phyloP scores from a whole-genome alignment of 768 basidiomycete genomes.

The Phylloporus sp. region DNA sequence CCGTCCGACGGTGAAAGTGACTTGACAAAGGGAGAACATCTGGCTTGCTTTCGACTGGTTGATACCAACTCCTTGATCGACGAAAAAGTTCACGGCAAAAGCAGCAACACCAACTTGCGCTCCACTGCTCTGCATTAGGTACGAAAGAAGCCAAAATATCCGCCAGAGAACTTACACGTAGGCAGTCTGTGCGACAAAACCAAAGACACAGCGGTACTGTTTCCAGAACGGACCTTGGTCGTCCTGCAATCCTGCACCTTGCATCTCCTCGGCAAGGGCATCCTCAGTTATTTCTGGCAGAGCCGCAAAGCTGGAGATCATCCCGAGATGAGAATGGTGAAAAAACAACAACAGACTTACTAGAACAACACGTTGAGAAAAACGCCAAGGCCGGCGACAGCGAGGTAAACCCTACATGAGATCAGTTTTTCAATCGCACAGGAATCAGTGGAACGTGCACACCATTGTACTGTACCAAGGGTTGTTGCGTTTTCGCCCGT shows the following conservation, averaged over 20 bases:
- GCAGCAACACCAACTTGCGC: constrained; percentile 65
- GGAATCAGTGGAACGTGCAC: background rate
- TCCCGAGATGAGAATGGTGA: background rate
- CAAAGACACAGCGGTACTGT: constrained; percentile 67
- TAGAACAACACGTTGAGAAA: constrained; percentile 60
- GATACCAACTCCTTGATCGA: constrained; percentile 57
- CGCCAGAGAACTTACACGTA: constrained; percentile 45
- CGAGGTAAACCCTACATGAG: constrained; percentile 52
- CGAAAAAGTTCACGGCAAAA: constrained; percentile 65
- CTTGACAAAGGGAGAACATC: constrained; percentile 67
- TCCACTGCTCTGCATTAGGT: constrained; percentile 34
- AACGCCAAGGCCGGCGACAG: constrained; percentile 58
- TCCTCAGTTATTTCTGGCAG: constrained; percentile 71
- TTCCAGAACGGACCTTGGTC: constrained; percentile 57
- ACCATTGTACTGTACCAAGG: constrained; percentile 68
- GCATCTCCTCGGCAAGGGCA: constrained; percentile 49
- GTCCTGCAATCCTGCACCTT: constrained; percentile 35
- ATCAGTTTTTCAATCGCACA: constrained; percentile 1
- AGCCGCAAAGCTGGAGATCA: constrained; percentile 48
- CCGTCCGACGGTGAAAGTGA: constrained; percentile 63
- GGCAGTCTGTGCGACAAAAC: constrained; percentile 66
- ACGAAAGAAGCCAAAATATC: background rate
- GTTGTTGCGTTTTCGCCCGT: constrained; percentile 53
- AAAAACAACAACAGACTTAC: constrained; percentile 38
- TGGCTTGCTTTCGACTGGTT: constrained; percentile 49